phyloP scores from a whole-genome alignment of 2,329 filamentous ascomycete species.

The Aspergillus aculeatinus region DNA sequence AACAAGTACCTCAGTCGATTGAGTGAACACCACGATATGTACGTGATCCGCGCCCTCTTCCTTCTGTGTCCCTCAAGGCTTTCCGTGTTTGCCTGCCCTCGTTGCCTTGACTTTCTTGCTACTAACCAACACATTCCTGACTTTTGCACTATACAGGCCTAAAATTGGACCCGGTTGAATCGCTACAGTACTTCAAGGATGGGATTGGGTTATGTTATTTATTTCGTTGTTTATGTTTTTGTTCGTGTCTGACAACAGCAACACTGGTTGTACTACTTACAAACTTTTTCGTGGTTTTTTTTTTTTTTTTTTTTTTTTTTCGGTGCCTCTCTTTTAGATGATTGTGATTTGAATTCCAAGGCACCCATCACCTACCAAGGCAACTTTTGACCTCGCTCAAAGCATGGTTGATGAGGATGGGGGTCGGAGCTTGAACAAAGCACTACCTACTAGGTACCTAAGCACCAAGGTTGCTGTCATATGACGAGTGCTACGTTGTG shows the following conservation, averaged over 20 bases:
- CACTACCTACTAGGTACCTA: not conserved
- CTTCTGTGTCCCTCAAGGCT: no score
- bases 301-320: no score
- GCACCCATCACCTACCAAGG: not conserved
- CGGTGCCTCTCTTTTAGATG: not conserved
- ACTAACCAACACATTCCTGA: not conserved
- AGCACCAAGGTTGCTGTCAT: slow-evolving; percentile 4
- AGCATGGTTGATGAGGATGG: not conserved
- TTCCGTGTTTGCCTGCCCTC: not conserved
- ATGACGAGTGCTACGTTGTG: slow-evolving; percentile 20
- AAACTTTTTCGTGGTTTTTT: not conserved
- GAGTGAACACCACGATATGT: slow-evolving; percentile 98
- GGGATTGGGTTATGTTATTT: not conserved
- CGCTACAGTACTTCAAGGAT: not conserved
- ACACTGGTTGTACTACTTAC: not conserved
- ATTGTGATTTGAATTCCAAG: not conserved
- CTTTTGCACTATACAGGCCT: slow-evolving; percentile 26
- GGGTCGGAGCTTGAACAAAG: not conserved
- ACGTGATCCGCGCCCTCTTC: slow-evolving; percentile 21
- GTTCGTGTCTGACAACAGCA: not conserved
- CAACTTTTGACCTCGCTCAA: not conserved
- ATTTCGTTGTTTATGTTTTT: slow-evolving; percentile 5
- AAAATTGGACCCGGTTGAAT: slow-evolving; percentile 44
- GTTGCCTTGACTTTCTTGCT: not conserved
- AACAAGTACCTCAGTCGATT: slow-evolving; percentile 90